phyloP scores from a whole-genome alignment of 2,329 filamentous ascomycete species.

The Neofusicoccum sp. region DNA sequence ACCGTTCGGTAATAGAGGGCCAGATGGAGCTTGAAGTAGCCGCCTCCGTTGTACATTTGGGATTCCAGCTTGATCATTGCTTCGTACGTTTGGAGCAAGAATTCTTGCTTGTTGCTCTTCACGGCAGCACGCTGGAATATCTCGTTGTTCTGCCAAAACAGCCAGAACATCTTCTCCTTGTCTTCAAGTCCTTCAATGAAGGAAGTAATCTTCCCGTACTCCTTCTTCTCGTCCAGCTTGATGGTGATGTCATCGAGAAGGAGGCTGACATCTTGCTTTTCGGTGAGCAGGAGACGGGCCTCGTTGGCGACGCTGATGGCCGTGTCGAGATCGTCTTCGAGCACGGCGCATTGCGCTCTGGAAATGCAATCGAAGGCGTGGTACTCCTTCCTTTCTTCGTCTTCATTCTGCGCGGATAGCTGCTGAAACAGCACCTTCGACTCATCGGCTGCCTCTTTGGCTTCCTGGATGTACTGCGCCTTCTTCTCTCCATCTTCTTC shows the following conservation, averaged over 20 bases:
- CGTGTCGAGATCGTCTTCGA: background rate
- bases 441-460: background rate
- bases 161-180: background rate
- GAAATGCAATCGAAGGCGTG: background rate
- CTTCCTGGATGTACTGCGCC: background rate
- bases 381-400: background rate
- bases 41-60: background rate
- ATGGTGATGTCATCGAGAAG: conserved; percentile 15
- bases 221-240: conserved; percentile 16
- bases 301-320: conserved; percentile 17
- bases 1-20: conserved; percentile 17
- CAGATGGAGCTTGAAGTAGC: conserved; percentile 8
- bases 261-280: background rate
- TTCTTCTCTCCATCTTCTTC: background rate
- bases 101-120: background rate
- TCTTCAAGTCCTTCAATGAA: background rate
- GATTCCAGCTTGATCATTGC: background rate
- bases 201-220: background rate
- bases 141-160: background rate
- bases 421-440: background rate
- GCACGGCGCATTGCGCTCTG: background rate
- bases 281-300: background rate
- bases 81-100: background rate
- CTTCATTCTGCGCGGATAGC: background rate
- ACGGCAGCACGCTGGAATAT: background rate